Evolutionary conservation across 2,329 filamentous ascomycete species (phyloP), one percentile per base, ranked within the genome.

Genomic region (Sporothrix phasma): DNA sequence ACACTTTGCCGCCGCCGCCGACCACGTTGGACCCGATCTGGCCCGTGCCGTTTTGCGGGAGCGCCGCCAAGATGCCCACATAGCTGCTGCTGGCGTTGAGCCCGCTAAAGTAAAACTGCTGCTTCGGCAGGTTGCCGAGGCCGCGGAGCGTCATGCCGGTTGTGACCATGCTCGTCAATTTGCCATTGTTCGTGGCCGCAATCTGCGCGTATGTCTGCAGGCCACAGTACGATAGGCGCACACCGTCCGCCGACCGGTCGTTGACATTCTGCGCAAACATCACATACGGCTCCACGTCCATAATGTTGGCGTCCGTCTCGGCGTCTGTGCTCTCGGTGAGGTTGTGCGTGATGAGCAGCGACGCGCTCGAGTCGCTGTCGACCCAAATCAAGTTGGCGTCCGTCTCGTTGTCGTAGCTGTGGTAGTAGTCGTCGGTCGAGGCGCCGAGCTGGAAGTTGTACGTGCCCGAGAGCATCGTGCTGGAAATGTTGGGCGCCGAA

Each of bases 381-480:
- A 97, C 85, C 76, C 92, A 88, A 69, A 86, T 83, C 7, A 97
- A 79, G 67, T 87, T 83, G 0, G 84, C 77, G 22, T 78, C 72
- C 0, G 74, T 70, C 13, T 77, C 73, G 67, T 81, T 75, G 68
- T 84, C 78, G 69, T 84, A 89, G 41, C 76, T 80, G 75, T 95
- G 88, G 72, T 90, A 97, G 66, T 82, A 88, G 1, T 78, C 82
- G 69, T 96, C 88, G n/a, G 87, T 85, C 1, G 92, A 97, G 5
- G 84, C 89, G 1, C 90, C 91, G 24, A 99, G 77, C 70, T 95
- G 81, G 69, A 92, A 92, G 66, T 87, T 89, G 79, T 91, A 99
- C 4, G 79, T 78, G 1, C 88, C 88, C 0, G 78, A 75, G 67
- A 87, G 88, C 51, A 76, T 77, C 15, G 79, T 78, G 0, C 75